These are phyloP conservation scores for Carex kokanica DNA, from an alignment of 176 grass and related monocot genomes.

Conservation along the genomic window DNA sequence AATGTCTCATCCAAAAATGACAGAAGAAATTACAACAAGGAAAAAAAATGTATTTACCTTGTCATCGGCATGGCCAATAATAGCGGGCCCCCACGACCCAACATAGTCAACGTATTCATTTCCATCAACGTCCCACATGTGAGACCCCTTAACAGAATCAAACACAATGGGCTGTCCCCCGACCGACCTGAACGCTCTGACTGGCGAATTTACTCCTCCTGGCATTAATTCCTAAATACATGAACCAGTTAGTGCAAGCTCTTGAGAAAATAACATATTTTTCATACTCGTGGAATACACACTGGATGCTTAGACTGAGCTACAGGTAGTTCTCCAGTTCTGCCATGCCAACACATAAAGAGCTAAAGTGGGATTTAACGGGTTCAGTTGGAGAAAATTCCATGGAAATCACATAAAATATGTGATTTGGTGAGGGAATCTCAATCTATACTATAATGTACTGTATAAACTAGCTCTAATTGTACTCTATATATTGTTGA, in stretches of 20 bases:
- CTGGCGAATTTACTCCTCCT: conserved; percentile 96
- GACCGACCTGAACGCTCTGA: conserved; percentile 96
- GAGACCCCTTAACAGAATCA: conserved; percentile 95
- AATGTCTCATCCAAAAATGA: neutral
- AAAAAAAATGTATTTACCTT: conserved; percentile 34
- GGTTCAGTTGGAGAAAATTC: neutral
- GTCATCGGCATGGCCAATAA: conserved; percentile 95
- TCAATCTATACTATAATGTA: neutral
- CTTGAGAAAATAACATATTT: neutral
- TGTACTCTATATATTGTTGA: neutral
- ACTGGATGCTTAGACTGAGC: neutral
- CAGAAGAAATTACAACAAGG: conserved; percentile 5
- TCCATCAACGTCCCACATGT: conserved; percentile 95
- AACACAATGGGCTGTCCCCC: conserved; percentile 93
- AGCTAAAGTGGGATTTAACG: neutral
- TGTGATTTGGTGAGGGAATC: neutral
- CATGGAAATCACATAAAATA: neutral
- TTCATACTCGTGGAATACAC: neutral
- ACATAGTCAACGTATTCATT: conserved; percentile 99
- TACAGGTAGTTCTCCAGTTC: neutral
- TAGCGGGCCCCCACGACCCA: conserved; percentile 98
- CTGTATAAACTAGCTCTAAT: neutral
- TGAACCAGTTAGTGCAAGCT: conserved; percentile 24
- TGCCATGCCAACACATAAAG: neutral
- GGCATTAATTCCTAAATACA: conserved; percentile 83